A percentile compares a stretch with the other conserved stretches of the same genome.
Conservation (phyloP, 129 eudicot genomes). For the Kitagawia praeruptora region DNA sequence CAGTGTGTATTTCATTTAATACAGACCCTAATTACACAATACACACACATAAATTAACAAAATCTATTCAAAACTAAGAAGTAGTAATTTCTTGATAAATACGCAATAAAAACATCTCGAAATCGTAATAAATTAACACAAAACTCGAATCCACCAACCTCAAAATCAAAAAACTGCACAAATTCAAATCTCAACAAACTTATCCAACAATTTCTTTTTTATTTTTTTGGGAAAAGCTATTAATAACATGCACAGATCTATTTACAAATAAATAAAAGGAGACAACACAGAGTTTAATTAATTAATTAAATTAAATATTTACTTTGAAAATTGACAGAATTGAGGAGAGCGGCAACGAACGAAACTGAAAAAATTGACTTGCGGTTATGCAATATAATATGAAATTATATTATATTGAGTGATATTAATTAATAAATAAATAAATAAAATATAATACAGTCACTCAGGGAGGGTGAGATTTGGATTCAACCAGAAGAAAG, state of each 20-base stretch:
- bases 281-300: constrained; percentile 32
- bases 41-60: background rate
- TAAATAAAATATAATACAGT: background rate
- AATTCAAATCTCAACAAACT: constrained; percentile 14
- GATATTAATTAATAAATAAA: too few relatives aligned
- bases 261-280: background rate
- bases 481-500: constrained; percentile 37
- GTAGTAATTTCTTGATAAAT: background rate
- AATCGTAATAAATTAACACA: constrained; percentile 8
- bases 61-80: background rate
- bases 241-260: constrained; percentile 8
- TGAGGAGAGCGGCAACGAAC: constrained; percentile 53
- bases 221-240: background rate
- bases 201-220: background rate
- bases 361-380: constrained; percentile 51
- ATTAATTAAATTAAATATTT: background rate
- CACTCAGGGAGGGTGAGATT: constrained; percentile 18
- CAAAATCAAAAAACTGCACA: constrained; percentile 10
- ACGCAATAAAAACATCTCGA: background rate
- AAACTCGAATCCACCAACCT: constrained; percentile 18
- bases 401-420: background rate
- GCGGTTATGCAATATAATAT: constrained; percentile 20
- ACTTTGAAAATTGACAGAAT: constrained; percentile 3
- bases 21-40: background rate
- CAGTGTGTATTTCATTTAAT: background rate